Base-by-base conservation (phyloP, 345 rosid genomes). In the Eutrema yunnanense region DNA sequence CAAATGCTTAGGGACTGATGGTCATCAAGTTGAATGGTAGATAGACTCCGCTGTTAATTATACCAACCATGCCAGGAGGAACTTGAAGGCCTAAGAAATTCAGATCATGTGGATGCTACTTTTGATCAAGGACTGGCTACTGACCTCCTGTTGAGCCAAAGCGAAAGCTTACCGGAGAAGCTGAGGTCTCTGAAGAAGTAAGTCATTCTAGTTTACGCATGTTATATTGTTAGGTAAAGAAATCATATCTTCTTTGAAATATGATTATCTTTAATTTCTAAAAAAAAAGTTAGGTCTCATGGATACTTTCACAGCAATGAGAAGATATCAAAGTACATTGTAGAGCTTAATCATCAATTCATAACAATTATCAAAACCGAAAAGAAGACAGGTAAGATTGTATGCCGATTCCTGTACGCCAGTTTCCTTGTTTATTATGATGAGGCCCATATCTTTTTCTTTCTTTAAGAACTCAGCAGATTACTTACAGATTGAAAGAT, bases 181-280 rank as follows among this genome's bases (percentile, higher is more conserved):
- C 71, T 95, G 84, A 86, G 81, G 77, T 86, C 90, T 34, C 77
- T 95, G 66, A 69, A 84, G 81, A 86, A 86, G 99, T 92, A 86
- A 73, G 75, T 36, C 43, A 14, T 65, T 72, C 36, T 30, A 29
- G 34, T 69, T 77, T 43, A 14, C 16, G 7, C 67, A 19, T 60
- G 44, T 51, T 41, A 48, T 36, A 32, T 41, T 78, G 12, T 53
- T 57, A 56, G 65, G 47, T 32, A 65, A 65, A 75, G 32, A 58
- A 38, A 55, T 8, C 37, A 46, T 8, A 9, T 6, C 51, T 65
- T 44, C 6, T 64, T 49, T 49, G 9, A 57, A 19, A 11, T 54
- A 30, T 69, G 43, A 33, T 64, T 10, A 30, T 56, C 44, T 67
- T 69, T 84, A 46, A 73, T 67, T 4, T 22, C 8, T 62, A 34